Evolutionary conservation across 2,329 filamentous ascomycete species (phyloP), one percentile per base, ranked within the genome.

Genomic region (Hypomyces perniciosus): DNA sequence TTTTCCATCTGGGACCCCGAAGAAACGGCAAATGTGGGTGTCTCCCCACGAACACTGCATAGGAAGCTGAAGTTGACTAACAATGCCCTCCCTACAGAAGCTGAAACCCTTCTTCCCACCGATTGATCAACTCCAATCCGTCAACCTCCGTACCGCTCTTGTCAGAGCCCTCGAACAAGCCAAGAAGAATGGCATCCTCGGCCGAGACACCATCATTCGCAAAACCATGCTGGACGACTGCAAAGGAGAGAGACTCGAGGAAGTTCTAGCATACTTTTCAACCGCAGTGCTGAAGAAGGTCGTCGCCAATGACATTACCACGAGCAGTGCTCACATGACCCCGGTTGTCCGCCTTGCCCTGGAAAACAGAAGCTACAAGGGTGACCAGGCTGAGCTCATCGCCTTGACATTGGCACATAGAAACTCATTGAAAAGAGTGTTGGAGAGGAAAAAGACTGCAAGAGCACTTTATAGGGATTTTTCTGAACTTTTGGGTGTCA

Each of bases 221-320:
- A 96, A 96, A 72, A 95, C 90, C 0, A 96, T 96, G 88, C 75
- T 99, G 46, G 93, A 99, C 64, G 92, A 99, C 61, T 99, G 93
- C 71, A 91, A 87, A 58, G 92, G 92, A 5, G 90, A 96, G 49
- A 85, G 89, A 56, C 81, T 97, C 49, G 90, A 91, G 64, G 93
- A 99, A 63, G 72, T 96, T 1, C 76, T 97, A 29, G 83, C 89
- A 3, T 76, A 83, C 1, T 95, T 99, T 61, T 96, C 92, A 1
- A 88, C 87, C 10, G 80, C 83, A 0, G 90, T 96, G 1, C 67
- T 97, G 55, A 87, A 87, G 62, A 90, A 85, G 62, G 68, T 80
- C 1, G 69, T 87, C 1, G 72, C 76, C 0, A 69, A 72, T 39
- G 64, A 72, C 37, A 59, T 66, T 38, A 65, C 66, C 20, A 67